These are phyloP conservation scores for Paraconiothyrium brasiliense DNA, from an alignment of 2,329 filamentous ascomycete species.

Conservation along the genomic window DNA sequence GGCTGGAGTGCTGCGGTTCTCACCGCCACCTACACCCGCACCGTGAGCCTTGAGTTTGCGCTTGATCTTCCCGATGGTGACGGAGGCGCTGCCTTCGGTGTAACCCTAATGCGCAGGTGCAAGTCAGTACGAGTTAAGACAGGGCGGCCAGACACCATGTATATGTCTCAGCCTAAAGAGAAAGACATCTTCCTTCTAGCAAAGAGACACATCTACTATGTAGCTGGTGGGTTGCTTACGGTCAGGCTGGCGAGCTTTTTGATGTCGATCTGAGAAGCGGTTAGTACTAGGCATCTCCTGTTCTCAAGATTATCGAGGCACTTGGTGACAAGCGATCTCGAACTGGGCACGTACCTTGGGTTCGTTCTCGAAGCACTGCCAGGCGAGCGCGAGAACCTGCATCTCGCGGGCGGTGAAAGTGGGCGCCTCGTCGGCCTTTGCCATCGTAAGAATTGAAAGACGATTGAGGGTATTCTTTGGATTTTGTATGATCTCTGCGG, in stretches of 20 bases:
- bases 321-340: neutral
- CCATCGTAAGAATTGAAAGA: slow-evolving; percentile 20
- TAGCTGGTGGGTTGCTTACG: slow-evolving; percentile 2
- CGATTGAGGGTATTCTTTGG: too few species aligned
- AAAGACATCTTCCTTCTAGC: neutral
- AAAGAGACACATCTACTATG: neutral
- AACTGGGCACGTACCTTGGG: slow-evolving; percentile 38
- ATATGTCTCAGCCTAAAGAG: neutral
- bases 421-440: slow-evolving; percentile 17
- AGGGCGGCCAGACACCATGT: neutral
- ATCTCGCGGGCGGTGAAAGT: slow-evolving; percentile 37
- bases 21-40: neutral
- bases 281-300: too few species aligned
- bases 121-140: neutral
- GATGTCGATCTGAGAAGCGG: slow-evolving; percentile 19
- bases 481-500: neutral
- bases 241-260: slow-evolving; percentile 27
- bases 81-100: slow-evolving; percentile 34
- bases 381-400: slow-evolving; percentile 42
- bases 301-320: too few species aligned
- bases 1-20: slow-evolving; percentile 1
- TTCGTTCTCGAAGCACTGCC: slow-evolving; percentile 46
- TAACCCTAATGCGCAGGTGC: slow-evolving; percentile 24
- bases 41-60: slow-evolving; percentile 38
- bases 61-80: slow-evolving; percentile 45